Conservation (phyloP, 768 basidiomycete species). For the Candolleomyces eurysporus region DNA sequence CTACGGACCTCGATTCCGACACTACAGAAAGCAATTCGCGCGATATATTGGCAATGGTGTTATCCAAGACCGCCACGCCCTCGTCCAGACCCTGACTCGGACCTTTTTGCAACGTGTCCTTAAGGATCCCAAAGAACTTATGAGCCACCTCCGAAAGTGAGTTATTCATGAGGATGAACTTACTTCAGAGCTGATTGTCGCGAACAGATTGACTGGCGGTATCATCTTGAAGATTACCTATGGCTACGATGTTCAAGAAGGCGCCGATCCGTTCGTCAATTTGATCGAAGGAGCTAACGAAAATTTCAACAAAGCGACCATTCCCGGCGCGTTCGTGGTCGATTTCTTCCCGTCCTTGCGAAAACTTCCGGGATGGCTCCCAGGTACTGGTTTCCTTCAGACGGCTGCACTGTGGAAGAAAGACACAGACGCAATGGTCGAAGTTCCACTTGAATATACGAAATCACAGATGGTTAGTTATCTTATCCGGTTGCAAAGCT, state of each 20-base stretch:
- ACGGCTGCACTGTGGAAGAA: slow-evolving; percentile 40
- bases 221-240: slow-evolving; percentile 56
- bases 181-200: slow-evolving; percentile 1
- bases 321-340: slow-evolving; percentile 47
- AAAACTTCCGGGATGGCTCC: slow-evolving; percentile 54
- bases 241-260: slow-evolving; percentile 54
- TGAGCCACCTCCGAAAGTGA: slow-evolving; percentile 41
- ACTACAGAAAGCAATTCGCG: slow-evolving; percentile 43
- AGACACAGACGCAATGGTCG: slow-evolving; percentile 37
- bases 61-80: slow-evolving; percentile 27
- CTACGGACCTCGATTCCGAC: slow-evolving; percentile 43
- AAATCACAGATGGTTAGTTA: slow-evolving; percentile 44
- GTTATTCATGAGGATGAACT: slow-evolving; percentile 9
- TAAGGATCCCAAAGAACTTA: slow-evolving; percentile 27
- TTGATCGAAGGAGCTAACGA: slow-evolving; percentile 51
- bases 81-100: slow-evolving; percentile 33
- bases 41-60: slow-evolving; percentile 37
- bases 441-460: slow-evolving; percentile 43
- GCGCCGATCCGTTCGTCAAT: slow-evolving; percentile 47
- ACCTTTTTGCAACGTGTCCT: slow-evolving; percentile 36
- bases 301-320: slow-evolving; percentile 48
- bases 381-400: slow-evolving; percentile 52
- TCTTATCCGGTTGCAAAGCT: background rate
- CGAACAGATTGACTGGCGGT: slow-evolving; percentile 44
- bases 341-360: slow-evolving; percentile 42